Conservation (phyloP, 768 basidiomycete genomes). For the Agaricus blazei region DNA sequence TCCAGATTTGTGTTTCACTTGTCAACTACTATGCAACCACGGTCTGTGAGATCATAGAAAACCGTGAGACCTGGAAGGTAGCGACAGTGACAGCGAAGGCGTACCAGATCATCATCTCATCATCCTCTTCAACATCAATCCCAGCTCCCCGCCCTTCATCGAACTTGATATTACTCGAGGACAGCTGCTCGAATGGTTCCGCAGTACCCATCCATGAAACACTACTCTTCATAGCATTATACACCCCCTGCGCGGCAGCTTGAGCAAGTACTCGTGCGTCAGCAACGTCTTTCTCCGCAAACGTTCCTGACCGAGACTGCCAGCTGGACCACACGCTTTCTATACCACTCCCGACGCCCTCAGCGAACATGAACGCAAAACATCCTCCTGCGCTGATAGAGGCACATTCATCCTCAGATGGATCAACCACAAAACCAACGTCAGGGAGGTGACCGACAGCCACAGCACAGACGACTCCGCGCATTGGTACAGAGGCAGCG, state of each 20-base stretch:
- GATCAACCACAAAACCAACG: slow-evolving; percentile 44
- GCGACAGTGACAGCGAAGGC: too few relatives aligned
- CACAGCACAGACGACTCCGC: slow-evolving; percentile 68
- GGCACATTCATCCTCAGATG: slow-evolving; percentile 36
- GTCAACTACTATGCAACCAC: too few relatives aligned
- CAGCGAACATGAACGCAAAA: slow-evolving; percentile 62
- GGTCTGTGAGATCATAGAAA: too few relatives aligned
- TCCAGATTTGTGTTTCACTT: too few relatives aligned
- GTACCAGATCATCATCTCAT: too few relatives aligned
- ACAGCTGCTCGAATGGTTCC: slow-evolving; percentile 1
- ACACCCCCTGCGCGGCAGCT: slow-evolving; percentile 40
- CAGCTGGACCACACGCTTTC: slow-evolving; percentile 56
- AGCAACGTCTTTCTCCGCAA: slow-evolving; percentile 36
- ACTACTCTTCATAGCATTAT: slow-evolving; percentile 41
- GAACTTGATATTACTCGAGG: too few relatives aligned
- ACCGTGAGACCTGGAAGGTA: too few relatives aligned
- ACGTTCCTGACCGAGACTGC: slow-evolving; percentile 27
- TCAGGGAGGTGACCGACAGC: slow-evolving; percentile 39
- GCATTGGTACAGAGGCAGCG: slow-evolving; percentile 68
- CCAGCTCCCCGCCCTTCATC: too few relatives aligned
- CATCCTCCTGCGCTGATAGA: slow-evolving; percentile 45
- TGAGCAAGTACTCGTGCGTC: slow-evolving; percentile 46
- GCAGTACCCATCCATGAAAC: slow-evolving; percentile 18
- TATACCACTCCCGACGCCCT: slow-evolving; percentile 14
- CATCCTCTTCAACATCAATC: too few relatives aligned